Base-by-base conservation (phyloP, 1,139 yeast species). In the Pichia sp. region DNA sequence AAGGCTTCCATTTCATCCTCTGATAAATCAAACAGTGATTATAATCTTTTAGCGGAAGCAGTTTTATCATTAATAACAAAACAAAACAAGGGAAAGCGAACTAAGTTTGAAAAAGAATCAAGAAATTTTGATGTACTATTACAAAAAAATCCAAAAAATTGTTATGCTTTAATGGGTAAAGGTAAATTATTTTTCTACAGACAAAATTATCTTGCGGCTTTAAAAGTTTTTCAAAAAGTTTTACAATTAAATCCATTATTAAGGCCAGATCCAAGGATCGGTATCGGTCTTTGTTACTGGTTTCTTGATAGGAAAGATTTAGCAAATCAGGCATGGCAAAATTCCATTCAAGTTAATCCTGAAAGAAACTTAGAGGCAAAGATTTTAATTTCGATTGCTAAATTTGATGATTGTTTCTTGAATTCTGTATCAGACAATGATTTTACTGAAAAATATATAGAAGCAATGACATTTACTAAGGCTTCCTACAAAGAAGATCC, bases 201-300 rank as follows among this genome's bases (percentile, higher is more conserved):
- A 63, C 80, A 78, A 51, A 85, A 86, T 60, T 89, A 82, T 64
- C 63, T 74, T 30, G 79, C 74, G 8, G 92, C 97, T 20, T 73
- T 92, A 55, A 83, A 82, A 60, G 64, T 85, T 38, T 92, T 85
- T 64, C 99, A 92, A 66, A 86, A 82, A 53, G 82, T 87, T 9
- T 70, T 92, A 54, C 74, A 82, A 39, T 71, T 82, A 42, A 82
- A 87, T 52, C 97, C 97, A 2, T 60, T 80, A 34, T 69, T 84
- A 59, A 74, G 75, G 52, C 97, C 97, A 1, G 98, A 92, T 64
- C 95, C 98, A 23, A 74, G 99, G 65, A 75, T 92, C 48, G 99
- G 98, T 25, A 81, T 92, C 52, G 99, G 98, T 35, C 70, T 92
- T 55, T 90, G 97, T 64, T 90, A 82, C 61, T 92, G 97, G 97